Evolutionary conservation across 805 yeast genomes (phyloP).

Genomic region (Zygotorulaspora florentina): DNA sequence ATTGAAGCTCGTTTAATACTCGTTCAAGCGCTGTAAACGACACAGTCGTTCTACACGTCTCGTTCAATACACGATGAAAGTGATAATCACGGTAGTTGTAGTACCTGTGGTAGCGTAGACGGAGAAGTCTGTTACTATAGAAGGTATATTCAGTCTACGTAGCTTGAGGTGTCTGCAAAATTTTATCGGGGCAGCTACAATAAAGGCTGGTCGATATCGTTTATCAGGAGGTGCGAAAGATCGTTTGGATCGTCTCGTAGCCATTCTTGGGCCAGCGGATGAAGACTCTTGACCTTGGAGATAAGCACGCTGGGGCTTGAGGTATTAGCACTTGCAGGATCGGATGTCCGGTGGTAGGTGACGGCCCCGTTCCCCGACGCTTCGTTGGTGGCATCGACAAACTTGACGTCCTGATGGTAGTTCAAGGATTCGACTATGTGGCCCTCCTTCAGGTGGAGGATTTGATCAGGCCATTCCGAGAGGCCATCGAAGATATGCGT

Average conservation of each 20-base stretch:
- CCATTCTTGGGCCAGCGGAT: slow-evolving; percentile 74
- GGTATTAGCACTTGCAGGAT: background rate
- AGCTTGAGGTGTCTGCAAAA: too few relatives aligned
- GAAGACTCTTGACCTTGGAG: slow-evolving; percentile 46
- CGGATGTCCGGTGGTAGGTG: slow-evolving; percentile 4
- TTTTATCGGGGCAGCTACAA: background rate
- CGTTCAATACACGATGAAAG: background rate
- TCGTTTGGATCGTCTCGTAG: slow-evolving; percentile 31
- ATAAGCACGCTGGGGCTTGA: slow-evolving; percentile 15
- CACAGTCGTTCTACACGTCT: background rate
- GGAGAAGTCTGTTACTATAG: too few relatives aligned
- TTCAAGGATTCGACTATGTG: slow-evolving; percentile 38
- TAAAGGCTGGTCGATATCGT: background rate
- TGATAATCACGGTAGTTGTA: too few relatives aligned
- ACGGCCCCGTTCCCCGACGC: slow-evolving; percentile 25
- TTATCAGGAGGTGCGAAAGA: slow-evolving; percentile 2
- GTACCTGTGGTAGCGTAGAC: too few relatives aligned
- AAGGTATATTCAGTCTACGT: too few relatives aligned
- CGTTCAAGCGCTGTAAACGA: background rate
- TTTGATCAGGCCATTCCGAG: slow-evolving; percentile 82
- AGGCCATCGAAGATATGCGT: slow-evolving; percentile 97
- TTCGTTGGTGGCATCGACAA: slow-evolving; percentile 18
- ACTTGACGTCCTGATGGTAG: slow-evolving; percentile 35
- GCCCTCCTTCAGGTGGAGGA: slow-evolving; percentile 76
- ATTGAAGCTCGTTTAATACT: too few relatives aligned